A percentile compares a stretch with the other conserved stretches of the same genome.
These are phyloP conservation scores for Debaryomycetaceae sp. DNA, from an alignment of 1,139 yeast species.

Conservation along the genomic window DNA sequence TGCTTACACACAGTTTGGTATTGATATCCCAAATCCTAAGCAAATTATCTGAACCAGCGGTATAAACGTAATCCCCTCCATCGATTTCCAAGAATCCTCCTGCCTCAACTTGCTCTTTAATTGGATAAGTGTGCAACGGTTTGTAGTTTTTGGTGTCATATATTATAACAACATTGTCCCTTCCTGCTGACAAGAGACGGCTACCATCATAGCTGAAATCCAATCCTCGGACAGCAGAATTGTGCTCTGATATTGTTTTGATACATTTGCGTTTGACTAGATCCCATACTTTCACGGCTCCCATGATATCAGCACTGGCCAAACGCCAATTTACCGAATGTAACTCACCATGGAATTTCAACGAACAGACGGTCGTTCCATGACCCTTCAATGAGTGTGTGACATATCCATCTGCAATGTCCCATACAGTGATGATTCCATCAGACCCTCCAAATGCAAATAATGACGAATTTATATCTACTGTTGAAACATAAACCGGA, in stretches of 20 bases:
- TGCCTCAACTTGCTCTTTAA: conserved; percentile 75
- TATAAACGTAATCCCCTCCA: conserved; percentile 44
- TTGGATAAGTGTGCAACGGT: conserved; percentile 65
- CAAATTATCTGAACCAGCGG: conserved; percentile 80
- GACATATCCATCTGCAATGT: conserved; percentile 78
- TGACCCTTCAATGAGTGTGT: conserved; percentile 94
- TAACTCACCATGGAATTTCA: conserved; percentile 69
- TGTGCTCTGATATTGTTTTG: conserved; percentile 67
- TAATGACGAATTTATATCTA: conserved; percentile 78
- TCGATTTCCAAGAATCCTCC: conserved; percentile 57
- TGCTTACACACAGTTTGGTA: conserved; percentile 37
- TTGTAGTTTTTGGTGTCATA: conserved; percentile 55
- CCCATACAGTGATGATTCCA: conserved; percentile 91
- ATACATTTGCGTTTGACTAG: conserved; percentile 72
- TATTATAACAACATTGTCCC: conserved; percentile 76
- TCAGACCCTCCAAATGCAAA: conserved; percentile 96
- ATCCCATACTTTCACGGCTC: conserved; percentile 87
- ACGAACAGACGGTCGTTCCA: conserved; percentile 83
- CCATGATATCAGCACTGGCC: conserved; percentile 86
- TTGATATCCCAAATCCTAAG: conserved; percentile 59
- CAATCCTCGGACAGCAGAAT: conserved; percentile 82
- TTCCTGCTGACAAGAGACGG: conserved; percentile 73
- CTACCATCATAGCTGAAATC: conserved; percentile 57
- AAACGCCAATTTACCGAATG: conserved; percentile 73
- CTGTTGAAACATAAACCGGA: conserved; percentile 76